Base-by-base conservation (phyloP, 805 yeast species). In the Wickerhamomyces bisporus region DNA sequence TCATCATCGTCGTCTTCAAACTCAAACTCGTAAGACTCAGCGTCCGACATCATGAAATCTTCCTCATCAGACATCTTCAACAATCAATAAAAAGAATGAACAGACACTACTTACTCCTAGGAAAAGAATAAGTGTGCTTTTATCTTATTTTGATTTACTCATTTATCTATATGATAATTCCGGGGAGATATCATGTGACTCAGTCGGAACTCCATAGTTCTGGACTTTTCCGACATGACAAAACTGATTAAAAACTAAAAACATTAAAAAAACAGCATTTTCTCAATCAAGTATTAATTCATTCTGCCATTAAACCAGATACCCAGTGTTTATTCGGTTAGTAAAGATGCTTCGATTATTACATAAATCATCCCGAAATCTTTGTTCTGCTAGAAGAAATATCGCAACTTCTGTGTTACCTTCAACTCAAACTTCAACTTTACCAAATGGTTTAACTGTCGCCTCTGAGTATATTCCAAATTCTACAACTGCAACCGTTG, bases 401-500 rank as follows among this genome's bases (percentile, higher is more conserved):
- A 17, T 35, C n/a, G 38, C 38, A 15, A 28, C 29, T 30, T 5
- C 32, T 8, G 18, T 35, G 11, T 35, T 60, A 23, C 74, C 80
- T 18, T 57, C 60, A 23, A 77, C 86, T 23, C 65, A 71, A 56
- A 84, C 88, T 9, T 77, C 96, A 2, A 77, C 81, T 3, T 69
- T 93, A 37, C 68, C 81, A n/a, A 93, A 93, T 58, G 99, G 99
- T 3, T 64, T 93, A 31, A 91, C 97, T 0, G 96, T 91, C 28
- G 98, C 98, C 38, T 75, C 94, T 32, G 98, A 93, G 59, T 56
- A 71, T 31, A 77, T 85, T 58, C 98, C 98, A 10, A 81, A 84
- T 45, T 81, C 94, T 7, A 73, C 82, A 50, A 88, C 97, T 31
- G 98, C 98, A 44, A 93, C 98, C 2, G 96, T 93, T 12, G 98